Percentiles rank a stretch among this genome's conserved stretches.
Conservation (phyloP, 2,329 filamentous ascomycete species). For the Claviceps purpurea region DNA sequence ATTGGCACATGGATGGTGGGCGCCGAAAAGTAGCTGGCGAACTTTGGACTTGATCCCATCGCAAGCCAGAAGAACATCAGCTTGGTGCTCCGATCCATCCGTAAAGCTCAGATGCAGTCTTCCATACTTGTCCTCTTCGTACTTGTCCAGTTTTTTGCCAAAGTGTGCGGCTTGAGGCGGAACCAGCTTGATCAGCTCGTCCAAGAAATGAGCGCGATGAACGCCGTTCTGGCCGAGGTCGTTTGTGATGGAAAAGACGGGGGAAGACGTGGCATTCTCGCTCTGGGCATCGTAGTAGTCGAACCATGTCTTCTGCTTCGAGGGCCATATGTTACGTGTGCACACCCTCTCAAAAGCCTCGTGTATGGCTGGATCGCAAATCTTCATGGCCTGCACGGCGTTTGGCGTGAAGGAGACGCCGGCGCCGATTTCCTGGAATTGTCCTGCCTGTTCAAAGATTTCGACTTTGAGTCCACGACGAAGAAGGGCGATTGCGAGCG, state of each 20-base stretch:
- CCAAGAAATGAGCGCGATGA: slow-evolving; percentile 26
- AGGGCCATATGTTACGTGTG: slow-evolving; percentile 5
- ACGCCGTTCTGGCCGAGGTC: slow-evolving; percentile 17
- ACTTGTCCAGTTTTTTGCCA: slow-evolving; percentile 21
- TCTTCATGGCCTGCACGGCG: slow-evolving; percentile 30
- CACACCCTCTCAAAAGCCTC: slow-evolving; percentile 12
- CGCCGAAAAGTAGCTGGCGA: slow-evolving; percentile 34
- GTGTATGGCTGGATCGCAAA: slow-evolving; percentile 23
- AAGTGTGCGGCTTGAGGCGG: slow-evolving; percentile 19
- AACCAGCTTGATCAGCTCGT: slow-evolving; percentile 25
- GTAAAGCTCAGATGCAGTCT: slow-evolving; percentile 21
- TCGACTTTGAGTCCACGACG: slow-evolving; percentile 27
- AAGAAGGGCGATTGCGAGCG: slow-evolving; percentile 32
- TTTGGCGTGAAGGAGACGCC: slow-evolving; percentile 40
- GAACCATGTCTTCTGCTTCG: slow-evolving; percentile 4
- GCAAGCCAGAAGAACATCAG: slow-evolving; percentile 38
- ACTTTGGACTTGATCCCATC: slow-evolving; percentile 51
- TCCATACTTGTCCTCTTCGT: slow-evolving; percentile 13
- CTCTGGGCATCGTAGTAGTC: slow-evolving; percentile 9
- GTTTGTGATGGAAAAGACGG: slow-evolving; percentile 1
- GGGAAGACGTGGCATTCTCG: not conserved
- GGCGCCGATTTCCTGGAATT: slow-evolving; percentile 33
- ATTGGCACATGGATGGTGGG: slow-evolving; percentile 22
- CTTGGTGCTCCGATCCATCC: slow-evolving; percentile 17
- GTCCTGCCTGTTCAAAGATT: slow-evolving; percentile 31